Conservation (phyloP, 208 protist species). For the Leishmania turanica region DNA sequence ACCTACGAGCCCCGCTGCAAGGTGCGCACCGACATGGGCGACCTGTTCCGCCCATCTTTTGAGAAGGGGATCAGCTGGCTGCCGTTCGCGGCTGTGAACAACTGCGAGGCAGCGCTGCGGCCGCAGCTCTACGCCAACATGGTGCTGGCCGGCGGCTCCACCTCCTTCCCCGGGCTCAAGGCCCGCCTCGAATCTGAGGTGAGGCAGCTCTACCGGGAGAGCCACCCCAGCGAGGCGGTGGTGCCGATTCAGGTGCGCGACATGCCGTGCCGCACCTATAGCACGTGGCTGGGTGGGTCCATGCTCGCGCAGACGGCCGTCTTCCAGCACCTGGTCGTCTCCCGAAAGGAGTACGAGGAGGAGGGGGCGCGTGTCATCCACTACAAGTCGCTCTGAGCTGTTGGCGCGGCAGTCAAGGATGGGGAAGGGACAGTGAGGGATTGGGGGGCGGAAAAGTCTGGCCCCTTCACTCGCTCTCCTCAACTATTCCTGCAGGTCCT, state of each 20-base stretch:
- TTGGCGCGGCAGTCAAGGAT: not conserved
- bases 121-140: constrained; percentile 93
- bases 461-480: not conserved
- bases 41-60: constrained; percentile 83
- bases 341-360: constrained; percentile 87
- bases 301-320: constrained; percentile 88
- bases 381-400: constrained; percentile 78
- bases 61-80: constrained; percentile 92
- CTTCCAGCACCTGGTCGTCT: constrained; percentile 86
- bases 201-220: constrained; percentile 85
- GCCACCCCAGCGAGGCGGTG: constrained; percentile 82
- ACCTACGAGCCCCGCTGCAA: constrained; percentile 73
- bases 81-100: constrained; percentile 90
- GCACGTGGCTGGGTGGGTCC: constrained; percentile 81
- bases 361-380: constrained; percentile 84
- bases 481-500: not conserved
- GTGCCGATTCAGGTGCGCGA: constrained; percentile 77
- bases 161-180: constrained; percentile 85
- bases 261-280: constrained; percentile 74
- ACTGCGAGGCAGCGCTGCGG: constrained; percentile 90
- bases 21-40: constrained; percentile 83
- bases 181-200: constrained; percentile 89
- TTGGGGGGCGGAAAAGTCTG: not conserved
- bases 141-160: constrained; percentile 91
- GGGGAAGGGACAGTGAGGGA: not conserved